Conservation (phyloP, 176 grass and related monocot species). For the Avena atlantica region DNA sequence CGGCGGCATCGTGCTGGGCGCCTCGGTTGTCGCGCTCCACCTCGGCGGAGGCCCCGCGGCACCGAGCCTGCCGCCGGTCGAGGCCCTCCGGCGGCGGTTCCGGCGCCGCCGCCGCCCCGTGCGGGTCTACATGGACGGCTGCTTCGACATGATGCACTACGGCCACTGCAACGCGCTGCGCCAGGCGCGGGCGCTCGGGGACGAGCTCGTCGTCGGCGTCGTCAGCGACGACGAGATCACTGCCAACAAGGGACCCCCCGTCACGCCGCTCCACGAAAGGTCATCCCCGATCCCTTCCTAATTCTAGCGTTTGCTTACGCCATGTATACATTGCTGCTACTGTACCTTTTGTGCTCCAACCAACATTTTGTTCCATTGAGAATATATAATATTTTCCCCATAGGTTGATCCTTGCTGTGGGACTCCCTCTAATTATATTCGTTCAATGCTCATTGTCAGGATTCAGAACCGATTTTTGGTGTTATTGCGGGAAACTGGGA, state of each 20-base stretch:
- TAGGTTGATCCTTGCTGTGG: background rate
- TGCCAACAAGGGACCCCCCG: slow-evolving; percentile 84
- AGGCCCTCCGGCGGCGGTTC: slow-evolving; percentile 35
- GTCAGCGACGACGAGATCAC: slow-evolving; percentile 86
- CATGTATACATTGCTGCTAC: background rate
- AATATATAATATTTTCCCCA: background rate
- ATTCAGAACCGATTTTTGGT: background rate
- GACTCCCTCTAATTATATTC: background rate
- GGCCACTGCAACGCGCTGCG: slow-evolving; percentile 90
- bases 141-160: slow-evolving; percentile 99
- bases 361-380: slow-evolving; percentile 17
- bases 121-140: slow-evolving; percentile 95
- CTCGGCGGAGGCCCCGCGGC: slow-evolving; percentile 33
- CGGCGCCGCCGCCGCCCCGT: slow-evolving; percentile 58
- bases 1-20: slow-evolving; percentile 76
- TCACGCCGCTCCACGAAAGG: slow-evolving; percentile 85
- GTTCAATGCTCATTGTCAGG: background rate
- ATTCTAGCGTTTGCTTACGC: background rate
- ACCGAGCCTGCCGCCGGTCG: slow-evolving; percentile 8
- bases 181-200: slow-evolving; percentile 78
- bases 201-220: slow-evolving; percentile 86
- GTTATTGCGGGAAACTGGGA: background rate
- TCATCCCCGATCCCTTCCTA: background rate
- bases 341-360: background rate
- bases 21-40: slow-evolving; percentile 56